Evolutionary conservation across 108 stramenopile species (phyloP).

Genomic region (Aurantiochytrium sp.): DNA sequence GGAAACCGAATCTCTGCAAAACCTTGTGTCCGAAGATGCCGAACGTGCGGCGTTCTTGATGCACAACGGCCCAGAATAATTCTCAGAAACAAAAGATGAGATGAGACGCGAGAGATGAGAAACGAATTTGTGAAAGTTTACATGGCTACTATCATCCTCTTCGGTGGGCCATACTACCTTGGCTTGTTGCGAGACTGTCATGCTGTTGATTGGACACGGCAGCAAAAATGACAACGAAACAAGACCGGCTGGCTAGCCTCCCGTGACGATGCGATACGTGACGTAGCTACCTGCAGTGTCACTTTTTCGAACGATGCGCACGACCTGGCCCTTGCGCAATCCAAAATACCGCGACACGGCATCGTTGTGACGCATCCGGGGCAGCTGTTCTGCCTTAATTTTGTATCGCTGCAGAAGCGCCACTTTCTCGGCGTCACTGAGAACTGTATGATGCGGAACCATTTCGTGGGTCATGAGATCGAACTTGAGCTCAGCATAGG

Average conservation of each 20-base stretch:
- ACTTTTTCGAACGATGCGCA: slow-evolving; percentile 93
- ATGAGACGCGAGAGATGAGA: no score
- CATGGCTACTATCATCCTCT: no score
- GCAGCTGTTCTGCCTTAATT: slow-evolving; percentile 90
- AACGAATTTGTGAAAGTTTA: no score
- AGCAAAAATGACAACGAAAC: no score
- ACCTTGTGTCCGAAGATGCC: no score
- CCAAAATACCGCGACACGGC: slow-evolving; percentile 97
- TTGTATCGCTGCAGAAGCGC: slow-evolving; percentile 89
- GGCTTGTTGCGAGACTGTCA: no score
- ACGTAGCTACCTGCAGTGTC: slow-evolving; percentile 98
- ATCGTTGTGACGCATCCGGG: slow-evolving; percentile 91
- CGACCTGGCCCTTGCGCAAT: slow-evolving; percentile 89
- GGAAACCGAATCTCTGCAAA: no score
- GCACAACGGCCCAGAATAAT: no score
- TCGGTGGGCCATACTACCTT: no score
- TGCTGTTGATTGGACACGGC: no score
- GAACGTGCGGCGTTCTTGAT: no score
- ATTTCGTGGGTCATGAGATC: slow-evolving; percentile 96
- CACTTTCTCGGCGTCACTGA: slow-evolving; percentile 78
- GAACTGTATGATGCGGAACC: slow-evolving; percentile 77
- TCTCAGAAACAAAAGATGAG: no score
- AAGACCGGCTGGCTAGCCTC: not conserved
- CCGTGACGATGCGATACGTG: slow-evolving; percentile 87
- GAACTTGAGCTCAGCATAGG: slow-evolving; percentile 90